phyloP scores from a whole-genome alignment of 2,329 filamentous ascomycete species.

The Venturia oleaginea region DNA sequence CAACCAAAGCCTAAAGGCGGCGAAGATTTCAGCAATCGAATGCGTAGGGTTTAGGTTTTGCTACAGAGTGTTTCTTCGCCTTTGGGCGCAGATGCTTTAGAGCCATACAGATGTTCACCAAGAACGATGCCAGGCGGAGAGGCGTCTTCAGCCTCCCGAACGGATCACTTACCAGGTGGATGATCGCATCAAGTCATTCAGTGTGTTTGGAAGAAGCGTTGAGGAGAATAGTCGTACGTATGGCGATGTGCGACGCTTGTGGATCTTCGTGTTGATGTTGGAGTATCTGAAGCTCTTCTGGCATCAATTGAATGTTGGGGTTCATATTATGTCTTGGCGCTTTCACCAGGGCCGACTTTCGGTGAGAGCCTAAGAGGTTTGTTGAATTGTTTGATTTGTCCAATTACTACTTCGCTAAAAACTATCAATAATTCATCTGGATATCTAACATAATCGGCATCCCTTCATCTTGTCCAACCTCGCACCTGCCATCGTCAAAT shows the following conservation, averaged over 20 bases:
- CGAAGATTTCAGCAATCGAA: neutral
- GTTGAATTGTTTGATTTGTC: neutral
- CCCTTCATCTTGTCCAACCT: neutral
- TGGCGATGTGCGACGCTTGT: neutral
- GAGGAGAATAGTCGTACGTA: neutral
- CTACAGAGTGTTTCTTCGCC: neutral
- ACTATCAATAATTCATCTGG: neutral
- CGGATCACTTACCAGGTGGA: neutral
- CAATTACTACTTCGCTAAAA: neutral
- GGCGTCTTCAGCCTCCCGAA: neutral
- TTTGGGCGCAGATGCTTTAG: neutral
- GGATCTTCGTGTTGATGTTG: neutral
- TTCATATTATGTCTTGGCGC: neutral
- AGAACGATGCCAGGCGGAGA: neutral
- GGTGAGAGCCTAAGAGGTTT: no score
- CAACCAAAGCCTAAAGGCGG: neutral
- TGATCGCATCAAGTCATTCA: neutral
- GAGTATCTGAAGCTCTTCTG: neutral
- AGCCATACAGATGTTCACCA: neutral
- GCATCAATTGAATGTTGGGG: neutral
- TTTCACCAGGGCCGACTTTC: neutral
- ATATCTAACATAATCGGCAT: conserved; percentile 1
- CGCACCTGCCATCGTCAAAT: neutral
- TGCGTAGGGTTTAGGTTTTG: neutral
- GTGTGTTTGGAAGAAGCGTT: neutral